Conservation (phyloP, 208 protist genomes). For the Leishmania lainsoni region DNA sequence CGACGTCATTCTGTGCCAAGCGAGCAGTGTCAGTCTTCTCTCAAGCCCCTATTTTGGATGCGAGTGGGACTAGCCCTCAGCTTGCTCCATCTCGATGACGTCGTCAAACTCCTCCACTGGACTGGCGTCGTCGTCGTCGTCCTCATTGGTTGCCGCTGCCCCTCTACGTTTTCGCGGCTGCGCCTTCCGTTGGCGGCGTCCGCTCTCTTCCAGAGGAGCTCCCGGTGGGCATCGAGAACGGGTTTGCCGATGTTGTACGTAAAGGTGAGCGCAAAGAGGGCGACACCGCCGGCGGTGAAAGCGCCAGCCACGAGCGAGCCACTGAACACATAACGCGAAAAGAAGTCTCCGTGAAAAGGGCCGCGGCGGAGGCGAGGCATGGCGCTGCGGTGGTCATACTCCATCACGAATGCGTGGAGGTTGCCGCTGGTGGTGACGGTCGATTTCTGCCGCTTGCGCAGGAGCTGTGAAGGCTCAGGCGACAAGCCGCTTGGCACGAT, state of each 20-base stretch:
- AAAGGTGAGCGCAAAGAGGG: conserved; percentile 56
- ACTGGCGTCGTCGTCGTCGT: neutral
- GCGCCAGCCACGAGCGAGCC: conserved; percentile 37
- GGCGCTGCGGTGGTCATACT: conserved; percentile 46
- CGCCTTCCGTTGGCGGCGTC: neutral
- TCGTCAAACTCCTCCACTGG: conserved; percentile 33
- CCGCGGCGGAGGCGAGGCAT: neutral
- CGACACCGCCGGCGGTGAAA: conserved; percentile 28
- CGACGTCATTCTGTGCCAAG: conserved; percentile 1
- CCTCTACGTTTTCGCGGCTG: neutral
- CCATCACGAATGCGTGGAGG: conserved; percentile 50
- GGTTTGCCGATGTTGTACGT: conserved; percentile 65
- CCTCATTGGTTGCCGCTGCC: neutral
- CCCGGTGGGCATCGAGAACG: conserved; percentile 58
- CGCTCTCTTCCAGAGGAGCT: conserved; percentile 19
- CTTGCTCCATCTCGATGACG: conserved; percentile 15
- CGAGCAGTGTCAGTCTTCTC: neutral
- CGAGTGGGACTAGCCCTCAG: conserved; percentile 8
- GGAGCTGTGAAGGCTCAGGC: conserved; percentile 25
- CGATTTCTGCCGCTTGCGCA: conserved; percentile 12
- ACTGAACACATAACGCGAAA: conserved; percentile 35
- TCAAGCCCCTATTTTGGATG: neutral
- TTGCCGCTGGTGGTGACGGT: conserved; percentile 10
- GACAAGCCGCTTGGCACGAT: conserved; percentile 24
- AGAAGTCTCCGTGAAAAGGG: neutral